Base-by-base conservation (phyloP, 352 stramenopile genomes). In the Phytophthora fragariaefolia region DNA sequence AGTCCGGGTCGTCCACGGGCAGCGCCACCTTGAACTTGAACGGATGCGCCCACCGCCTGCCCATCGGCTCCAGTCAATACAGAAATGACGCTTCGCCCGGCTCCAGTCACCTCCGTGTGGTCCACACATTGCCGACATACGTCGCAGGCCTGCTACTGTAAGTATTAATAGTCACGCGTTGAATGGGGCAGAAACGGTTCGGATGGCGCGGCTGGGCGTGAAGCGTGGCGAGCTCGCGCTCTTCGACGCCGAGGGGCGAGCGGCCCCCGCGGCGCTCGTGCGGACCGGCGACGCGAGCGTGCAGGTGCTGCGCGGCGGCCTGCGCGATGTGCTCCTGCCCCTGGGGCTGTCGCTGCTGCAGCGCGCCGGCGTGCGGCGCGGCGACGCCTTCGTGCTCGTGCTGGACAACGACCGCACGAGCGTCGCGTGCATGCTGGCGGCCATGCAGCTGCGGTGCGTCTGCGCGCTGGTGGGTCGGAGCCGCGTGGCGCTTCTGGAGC, bases 351-450 rank as follows among this genome's bases (percentile, higher is more conserved):
- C 20, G 9, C 53, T 93, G 32, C 49, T 95, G 18, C 54, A 69
- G 23, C 18, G 20, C 7, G 72, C 74, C 1, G 75, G 73, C 18
- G 53, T 93, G 24, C 27, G 45, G 28, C 66, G 58, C 9, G 59
- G 63, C 24, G 74, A 81, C 20, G 71, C 78, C n/a, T 89, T 95
- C 66, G 65, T 93, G 4, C 75, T 95, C 23, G 71, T 95, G 9
- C 22, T 93, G 24, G 84, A 90, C 58, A 93, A 95, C 60, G 68
- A 95, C 60, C 70, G 76, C 48, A 83, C 83, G 17, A 90, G 87
- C 55, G 85, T 89, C 26, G 84, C 85, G 36, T 92, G 83, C 58
- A 81, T 95, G 59, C 69, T 92, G 32, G 85, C 66, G 7, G 84
- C 87, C 3, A 87, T 92, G 83, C 59, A 87, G 52, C 60, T 93